These are phyloP conservation scores for Ogataea siamensis DNA, from an alignment of 805 yeast genomes.

Conservation along the genomic window DNA sequence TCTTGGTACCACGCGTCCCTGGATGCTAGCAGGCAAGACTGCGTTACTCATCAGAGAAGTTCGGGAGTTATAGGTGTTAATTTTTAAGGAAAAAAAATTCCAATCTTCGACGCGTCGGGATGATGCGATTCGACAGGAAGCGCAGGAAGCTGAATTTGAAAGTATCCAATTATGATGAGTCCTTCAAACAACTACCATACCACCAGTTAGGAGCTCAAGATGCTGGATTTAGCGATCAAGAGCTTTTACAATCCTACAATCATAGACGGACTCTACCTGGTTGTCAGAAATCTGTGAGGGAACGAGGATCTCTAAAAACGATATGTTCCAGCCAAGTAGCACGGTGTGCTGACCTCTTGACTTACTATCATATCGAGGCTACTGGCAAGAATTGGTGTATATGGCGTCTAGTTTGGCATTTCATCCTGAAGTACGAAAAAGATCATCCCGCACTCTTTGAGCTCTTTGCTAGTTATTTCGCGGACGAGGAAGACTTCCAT, in stretches of 20 bases:
- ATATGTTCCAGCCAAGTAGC: slow-evolving; percentile 30
- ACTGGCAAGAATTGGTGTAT: slow-evolving; percentile 25
- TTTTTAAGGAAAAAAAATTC: slow-evolving; percentile 1
- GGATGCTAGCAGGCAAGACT: slow-evolving; percentile 27
- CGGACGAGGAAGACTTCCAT: slow-evolving; percentile 13
- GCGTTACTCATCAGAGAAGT: slow-evolving; percentile 7
- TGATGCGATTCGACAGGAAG: not conserved
- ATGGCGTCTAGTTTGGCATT: slow-evolving; percentile 37
- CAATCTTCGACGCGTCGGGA: slow-evolving; percentile 11
- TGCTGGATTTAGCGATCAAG: slow-evolving; percentile 2
- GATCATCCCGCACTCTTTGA: slow-evolving; percentile 33
- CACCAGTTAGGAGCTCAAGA: slow-evolving; percentile 5
- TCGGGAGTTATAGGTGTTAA: not conserved
- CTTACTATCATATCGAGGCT: slow-evolving; percentile 21
- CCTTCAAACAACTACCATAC: not conserved
- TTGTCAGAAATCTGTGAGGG: not conserved
- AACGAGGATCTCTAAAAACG: slow-evolving; percentile 23
- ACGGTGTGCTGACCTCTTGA: slow-evolving; percentile 21
- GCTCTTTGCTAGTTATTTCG: slow-evolving; percentile 29
- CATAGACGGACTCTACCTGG: slow-evolving; percentile 1
- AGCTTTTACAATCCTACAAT: not conserved
- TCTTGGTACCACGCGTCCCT: slow-evolving; percentile 38
- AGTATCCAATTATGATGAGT: not conserved
- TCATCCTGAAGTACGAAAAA: slow-evolving; percentile 27
- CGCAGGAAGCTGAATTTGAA: slow-evolving; percentile 2